Evolutionary conservation across 495 filamentous ascomycete species (phyloP).

Genomic region (Aspergillus affinis): DNA sequence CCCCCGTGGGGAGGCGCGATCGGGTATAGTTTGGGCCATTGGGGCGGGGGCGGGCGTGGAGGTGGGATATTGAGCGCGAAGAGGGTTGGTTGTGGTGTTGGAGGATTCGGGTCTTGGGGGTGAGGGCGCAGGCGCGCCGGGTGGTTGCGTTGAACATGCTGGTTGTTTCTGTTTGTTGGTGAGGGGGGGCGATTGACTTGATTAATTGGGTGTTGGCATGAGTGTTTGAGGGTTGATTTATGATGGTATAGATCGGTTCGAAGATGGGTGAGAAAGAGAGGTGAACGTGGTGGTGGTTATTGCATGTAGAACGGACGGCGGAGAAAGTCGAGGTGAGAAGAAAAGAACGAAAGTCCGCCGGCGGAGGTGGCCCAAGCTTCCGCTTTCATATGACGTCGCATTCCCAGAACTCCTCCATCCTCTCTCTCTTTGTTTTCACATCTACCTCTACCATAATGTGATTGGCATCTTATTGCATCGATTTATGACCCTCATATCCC

Average conservation of each 20-base stretch:
- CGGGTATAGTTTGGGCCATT: background rate
- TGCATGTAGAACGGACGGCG: background rate
- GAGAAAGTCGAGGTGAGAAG: background rate
- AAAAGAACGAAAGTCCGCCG: background rate
- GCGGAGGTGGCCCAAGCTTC: background rate
- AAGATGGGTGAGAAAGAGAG: background rate
- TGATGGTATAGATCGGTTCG: constrained; percentile 6
- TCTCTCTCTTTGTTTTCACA: background rate
- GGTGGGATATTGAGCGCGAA: constrained; percentile 12
- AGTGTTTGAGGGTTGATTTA: background rate
- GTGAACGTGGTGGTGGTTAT: background rate
- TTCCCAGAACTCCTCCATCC: background rate
- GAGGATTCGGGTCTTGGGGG: constrained; percentile 9
- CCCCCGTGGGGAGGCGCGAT: background rate
- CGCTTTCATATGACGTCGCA: constrained; percentile 29
- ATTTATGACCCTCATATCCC: constrained; percentile 1
- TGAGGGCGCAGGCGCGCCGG: constrained; percentile 31
- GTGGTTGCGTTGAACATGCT: constrained; percentile 39
- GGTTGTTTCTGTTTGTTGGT: background rate
- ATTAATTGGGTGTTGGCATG: background rate
- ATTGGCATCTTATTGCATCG: constrained; percentile 1
- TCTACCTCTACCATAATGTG: background rate
- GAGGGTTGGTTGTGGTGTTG: background rate
- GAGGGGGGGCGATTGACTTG: background rate
- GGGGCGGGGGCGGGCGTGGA: background rate